phyloP scores from a whole-genome alignment of 441 rosid genomes.

The Syzygium malaccense region DNA sequence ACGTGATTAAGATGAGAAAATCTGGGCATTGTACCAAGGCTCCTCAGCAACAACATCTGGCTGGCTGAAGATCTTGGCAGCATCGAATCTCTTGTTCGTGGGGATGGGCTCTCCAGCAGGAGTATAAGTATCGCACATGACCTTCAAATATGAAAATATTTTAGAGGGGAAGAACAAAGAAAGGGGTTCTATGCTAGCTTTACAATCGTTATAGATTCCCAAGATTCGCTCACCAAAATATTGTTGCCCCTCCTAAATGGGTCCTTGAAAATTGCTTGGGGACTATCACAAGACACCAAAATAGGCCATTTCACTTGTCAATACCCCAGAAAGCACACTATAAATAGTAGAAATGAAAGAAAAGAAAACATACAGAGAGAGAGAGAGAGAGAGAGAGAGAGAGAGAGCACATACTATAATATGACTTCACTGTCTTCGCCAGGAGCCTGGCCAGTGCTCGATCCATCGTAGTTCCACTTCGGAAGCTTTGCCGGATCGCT shows the following conservation, averaged over 20 bases:
- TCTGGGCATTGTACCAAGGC: neutral
- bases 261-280: conserved; percentile 3
- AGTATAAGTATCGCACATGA: neutral
- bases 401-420: neutral
- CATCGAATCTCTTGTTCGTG: neutral
- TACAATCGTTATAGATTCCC: neutral
- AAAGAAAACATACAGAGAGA: neutral
- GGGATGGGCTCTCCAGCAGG: conserved; percentile 4
- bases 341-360: neutral
- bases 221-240: neutral
- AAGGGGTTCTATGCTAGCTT: neutral
- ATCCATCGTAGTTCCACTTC: neutral
- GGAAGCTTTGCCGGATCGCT: neutral
- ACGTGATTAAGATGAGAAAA: neutral
- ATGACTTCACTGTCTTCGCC: neutral
- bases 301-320: neutral
- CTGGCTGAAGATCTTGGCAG: conserved; percentile 3
- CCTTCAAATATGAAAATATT: neutral
- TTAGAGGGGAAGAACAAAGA: neutral
- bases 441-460: neutral
- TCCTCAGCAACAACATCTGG: neutral
- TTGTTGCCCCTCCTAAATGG: conserved; percentile 2
- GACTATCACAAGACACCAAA: neutral
- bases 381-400: neutral
- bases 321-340: neutral